These are phyloP conservation scores for Pilobolus umbonatus DNA, from an alignment of 192 early-diverging fungal genomes.

Conservation along the genomic window DNA sequence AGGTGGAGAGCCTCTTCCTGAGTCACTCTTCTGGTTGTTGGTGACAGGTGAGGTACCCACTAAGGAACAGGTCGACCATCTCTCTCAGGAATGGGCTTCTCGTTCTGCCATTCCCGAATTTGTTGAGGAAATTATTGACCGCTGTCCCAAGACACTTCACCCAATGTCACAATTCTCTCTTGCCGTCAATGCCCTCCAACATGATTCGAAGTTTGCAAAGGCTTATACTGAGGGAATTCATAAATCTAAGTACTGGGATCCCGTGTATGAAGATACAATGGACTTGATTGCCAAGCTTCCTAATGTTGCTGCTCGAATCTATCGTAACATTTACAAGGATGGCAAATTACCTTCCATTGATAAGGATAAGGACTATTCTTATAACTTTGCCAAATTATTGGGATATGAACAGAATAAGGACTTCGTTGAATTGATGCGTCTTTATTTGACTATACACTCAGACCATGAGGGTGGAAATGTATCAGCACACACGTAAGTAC, in stretches of 20 bases:
- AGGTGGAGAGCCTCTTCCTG: conserved; percentile 91
- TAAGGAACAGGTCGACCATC: conserved; percentile 77
- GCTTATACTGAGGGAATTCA: conserved; percentile 89
- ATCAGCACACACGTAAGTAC: conserved; percentile 84
- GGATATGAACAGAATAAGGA: conserved; percentile 83
- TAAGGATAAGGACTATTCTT: conserved; percentile 84
- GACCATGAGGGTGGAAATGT: conserved; percentile 99
- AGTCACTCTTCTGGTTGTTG: conserved; percentile 97
- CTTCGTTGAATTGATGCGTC: conserved; percentile 96
- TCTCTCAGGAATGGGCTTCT: conserved; percentile 96
- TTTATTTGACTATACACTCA: conserved; percentile 99
- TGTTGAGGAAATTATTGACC: conserved; percentile 95
- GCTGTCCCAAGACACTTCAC: conserved; percentile 97
- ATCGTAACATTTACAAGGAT: conserved; percentile 98
- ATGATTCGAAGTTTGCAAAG: conserved; percentile 94
- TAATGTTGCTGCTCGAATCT: conserved; percentile 94
- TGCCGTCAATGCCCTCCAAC: conserved; percentile 95
- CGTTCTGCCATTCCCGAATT: conserved; percentile 87
- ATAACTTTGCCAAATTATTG: conserved; percentile 91
- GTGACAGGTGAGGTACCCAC: conserved; percentile 97
- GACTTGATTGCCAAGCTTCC: conserved; percentile 99
- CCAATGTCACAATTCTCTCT: conserved; percentile 98
- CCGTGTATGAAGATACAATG: conserved; percentile 94
- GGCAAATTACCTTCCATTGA: conserved; percentile 85
- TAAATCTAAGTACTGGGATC: conserved; percentile 97